phyloP scores from a whole-genome alignment of 345 rosid genomes.

The Gynandropsis gynandra region DNA sequence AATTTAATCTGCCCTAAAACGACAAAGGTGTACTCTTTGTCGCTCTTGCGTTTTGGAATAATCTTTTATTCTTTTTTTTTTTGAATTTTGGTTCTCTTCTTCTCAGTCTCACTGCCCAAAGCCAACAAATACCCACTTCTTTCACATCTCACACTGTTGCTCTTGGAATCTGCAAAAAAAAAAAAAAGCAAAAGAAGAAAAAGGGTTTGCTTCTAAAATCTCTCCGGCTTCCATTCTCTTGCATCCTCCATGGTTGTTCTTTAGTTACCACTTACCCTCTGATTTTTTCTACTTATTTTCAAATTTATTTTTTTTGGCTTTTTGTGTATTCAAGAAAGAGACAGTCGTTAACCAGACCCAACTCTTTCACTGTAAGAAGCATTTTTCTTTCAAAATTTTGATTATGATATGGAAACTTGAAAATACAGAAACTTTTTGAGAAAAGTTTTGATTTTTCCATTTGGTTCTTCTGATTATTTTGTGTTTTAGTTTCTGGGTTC shows the following conservation, averaged over 20 bases:
- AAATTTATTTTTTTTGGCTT: constrained; percentile 4
- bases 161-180: constrained; percentile 21
- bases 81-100: not conserved
- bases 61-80: constrained; percentile 21
- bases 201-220: constrained; percentile 20
- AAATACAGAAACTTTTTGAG: constrained; percentile 17
- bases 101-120: constrained; percentile 31
- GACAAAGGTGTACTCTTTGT: constrained; percentile 33
- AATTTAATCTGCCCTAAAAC: constrained; percentile 17
- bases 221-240: constrained; percentile 7
- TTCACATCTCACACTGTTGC: constrained; percentile 12
- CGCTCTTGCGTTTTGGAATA: constrained; percentile 34
- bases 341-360: not conserved
- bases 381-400: constrained; percentile 4
- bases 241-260: not conserved
- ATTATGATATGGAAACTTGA: not conserved
- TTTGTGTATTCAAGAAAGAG: not conserved
- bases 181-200: not conserved
- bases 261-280: constrained; percentile 1
- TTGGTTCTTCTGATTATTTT: constrained; percentile 1
- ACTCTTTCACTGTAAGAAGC: constrained; percentile 20
- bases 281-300: constrained; percentile 11
- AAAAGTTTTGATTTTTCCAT: constrained; percentile 11
- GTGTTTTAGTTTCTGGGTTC: not conserved
- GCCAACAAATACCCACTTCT: constrained; percentile 27